Conservation (phyloP, 2,329 filamentous ascomycete species). For the Cladosporium velox region DNA sequence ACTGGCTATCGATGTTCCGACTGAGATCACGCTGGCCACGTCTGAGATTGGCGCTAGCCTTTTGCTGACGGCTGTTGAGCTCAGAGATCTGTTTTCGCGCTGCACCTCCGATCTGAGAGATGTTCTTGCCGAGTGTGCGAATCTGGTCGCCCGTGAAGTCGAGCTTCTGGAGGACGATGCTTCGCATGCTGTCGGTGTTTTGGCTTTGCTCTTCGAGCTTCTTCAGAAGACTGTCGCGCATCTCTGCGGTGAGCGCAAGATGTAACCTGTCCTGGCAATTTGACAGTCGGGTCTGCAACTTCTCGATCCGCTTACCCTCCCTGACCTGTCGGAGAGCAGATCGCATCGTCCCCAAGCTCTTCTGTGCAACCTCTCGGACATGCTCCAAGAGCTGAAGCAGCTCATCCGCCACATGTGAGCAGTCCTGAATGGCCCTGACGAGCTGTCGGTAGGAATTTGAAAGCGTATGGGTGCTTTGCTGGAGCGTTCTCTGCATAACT, state of each 20-base stretch:
- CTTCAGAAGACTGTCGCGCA: neutral
- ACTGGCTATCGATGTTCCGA: neutral
- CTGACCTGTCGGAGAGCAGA: neutral
- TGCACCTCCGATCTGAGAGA: neutral
- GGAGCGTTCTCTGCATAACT: neutral
- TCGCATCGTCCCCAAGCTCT: neutral
- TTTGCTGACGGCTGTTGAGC: neutral
- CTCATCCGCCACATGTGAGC: neutral
- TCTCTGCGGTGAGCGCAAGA: neutral
- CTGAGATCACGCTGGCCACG: neutral
- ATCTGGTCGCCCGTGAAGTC: neutral
- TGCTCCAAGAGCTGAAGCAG: neutral
- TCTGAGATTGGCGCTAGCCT: neutral
- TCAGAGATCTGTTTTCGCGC: neutral
- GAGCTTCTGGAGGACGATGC: neutral
- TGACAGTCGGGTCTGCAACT: neutral
- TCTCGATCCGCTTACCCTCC: neutral
- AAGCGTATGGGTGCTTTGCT: neutral
- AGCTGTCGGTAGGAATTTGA: neutral
- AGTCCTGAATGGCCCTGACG: neutral
- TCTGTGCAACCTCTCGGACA: neutral
- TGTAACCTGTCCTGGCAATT: neutral
- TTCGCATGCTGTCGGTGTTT: neutral
- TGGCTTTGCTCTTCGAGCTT: neutral
- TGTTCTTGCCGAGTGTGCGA: neutral